A percentile compares a stretch with the other conserved stretches of the same genome.
phyloP scores from a whole-genome alignment of 2,329 filamentous ascomycete genomes.

The Pestalotiopsis sp. region DNA sequence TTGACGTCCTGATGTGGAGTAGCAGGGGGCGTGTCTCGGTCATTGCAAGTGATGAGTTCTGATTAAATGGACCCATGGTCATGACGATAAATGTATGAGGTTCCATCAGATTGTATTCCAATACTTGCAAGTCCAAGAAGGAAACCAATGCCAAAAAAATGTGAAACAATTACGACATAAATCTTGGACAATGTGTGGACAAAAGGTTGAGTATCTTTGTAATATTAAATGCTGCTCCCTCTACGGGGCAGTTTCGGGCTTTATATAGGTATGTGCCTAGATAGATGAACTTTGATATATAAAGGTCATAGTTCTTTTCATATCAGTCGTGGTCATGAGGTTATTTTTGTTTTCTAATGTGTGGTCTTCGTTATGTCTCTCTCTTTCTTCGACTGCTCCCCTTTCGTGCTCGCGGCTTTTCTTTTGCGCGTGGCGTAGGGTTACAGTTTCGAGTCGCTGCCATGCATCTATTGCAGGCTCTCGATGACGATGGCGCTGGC shows the following conservation, averaged over 20 bases:
- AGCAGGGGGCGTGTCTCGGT: too few species aligned
- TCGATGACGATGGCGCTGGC: conserved; percentile 93
- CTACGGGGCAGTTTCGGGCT: neutral
- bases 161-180: too few species aligned
- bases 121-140: too few species aligned
- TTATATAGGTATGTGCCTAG: neutral
- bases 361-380: neutral
- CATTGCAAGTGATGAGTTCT: too few species aligned
- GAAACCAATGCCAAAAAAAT: too few species aligned
- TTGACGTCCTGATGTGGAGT: too few species aligned
- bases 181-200: too few species aligned
- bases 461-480: conserved; percentile 51
- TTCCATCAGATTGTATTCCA: too few species aligned
- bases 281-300: neutral
- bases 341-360: neutral
- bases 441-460: conserved; percentile 5
- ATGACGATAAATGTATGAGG: too few species aligned
- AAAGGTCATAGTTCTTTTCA: neutral
- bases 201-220: neutral
- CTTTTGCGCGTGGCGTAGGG: neutral
- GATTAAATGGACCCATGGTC: too few species aligned
- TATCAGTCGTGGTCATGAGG: neutral
- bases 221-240: neutral
- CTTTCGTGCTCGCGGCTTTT: neutral
- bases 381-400: neutral